Evolutionary conservation across 805 yeast species (phyloP).

Genomic region (Debaryomyces tyrocola): DNA sequence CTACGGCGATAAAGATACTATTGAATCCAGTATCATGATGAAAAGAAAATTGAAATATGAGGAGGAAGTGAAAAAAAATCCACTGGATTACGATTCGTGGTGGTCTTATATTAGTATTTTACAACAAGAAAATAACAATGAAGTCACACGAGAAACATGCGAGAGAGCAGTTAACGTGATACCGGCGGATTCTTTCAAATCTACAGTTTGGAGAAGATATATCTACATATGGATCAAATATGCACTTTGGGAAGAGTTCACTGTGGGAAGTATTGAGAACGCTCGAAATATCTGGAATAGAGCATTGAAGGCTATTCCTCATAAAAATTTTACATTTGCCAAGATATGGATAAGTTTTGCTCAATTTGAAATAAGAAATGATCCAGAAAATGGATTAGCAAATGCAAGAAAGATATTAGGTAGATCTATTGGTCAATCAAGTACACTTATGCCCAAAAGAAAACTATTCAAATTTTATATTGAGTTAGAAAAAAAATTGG

Average conservation of each 20-base stretch:
- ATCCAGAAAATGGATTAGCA: conserved; percentile 26
- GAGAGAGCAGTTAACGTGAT: conserved; percentile 42
- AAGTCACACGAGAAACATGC: conserved; percentile 22
- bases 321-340: conserved; percentile 60
- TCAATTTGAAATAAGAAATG: conserved; percentile 71
- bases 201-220: conserved; percentile 63
- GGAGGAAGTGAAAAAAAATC: conserved; percentile 41
- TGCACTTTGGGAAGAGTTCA: conserved; percentile 61
- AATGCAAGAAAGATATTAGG: conserved; percentile 72
- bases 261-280: conserved; percentile 36
- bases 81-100: conserved; percentile 76
- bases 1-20: conserved; percentile 54
- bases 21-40: conserved; percentile 50
- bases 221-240: conserved; percentile 69
- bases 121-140: conserved; percentile 30
- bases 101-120: conserved; percentile 66
- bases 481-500: conserved; percentile 60
- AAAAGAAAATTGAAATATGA: conserved; percentile 62
- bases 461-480: conserved; percentile 67
- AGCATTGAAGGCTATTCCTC: conserved; percentile 55
- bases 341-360: conserved; percentile 73
- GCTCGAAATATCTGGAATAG: conserved; percentile 54
- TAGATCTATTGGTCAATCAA: conserved; percentile 58
- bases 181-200: conserved; percentile 37
- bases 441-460: conserved; percentile 47